Evolutionary conservation across 306 rosid genomes (phyloP).

Genomic region (Casuarina glauca): DNA sequence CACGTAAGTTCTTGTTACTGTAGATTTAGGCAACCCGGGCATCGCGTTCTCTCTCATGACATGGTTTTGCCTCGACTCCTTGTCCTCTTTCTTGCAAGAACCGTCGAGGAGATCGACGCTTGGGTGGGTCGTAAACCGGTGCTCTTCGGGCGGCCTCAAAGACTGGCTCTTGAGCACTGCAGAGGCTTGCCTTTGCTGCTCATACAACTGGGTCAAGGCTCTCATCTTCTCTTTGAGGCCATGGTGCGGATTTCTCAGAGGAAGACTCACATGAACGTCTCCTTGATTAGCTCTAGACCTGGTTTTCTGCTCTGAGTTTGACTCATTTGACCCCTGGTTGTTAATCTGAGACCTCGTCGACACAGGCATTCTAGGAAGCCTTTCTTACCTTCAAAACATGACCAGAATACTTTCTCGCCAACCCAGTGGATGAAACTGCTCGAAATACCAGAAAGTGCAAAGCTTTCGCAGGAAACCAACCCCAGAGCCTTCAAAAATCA

Average conservation of each 20-base stretch:
- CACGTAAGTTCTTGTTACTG: constrained; percentile 61
- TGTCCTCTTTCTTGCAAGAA: constrained; percentile 37
- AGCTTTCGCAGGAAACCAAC: constrained; percentile 11
- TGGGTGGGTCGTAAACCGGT: constrained; percentile 34
- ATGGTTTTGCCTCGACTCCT: constrained; percentile 22
- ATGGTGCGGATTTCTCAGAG: constrained; percentile 74
- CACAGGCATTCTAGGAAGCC: constrained; percentile 64
- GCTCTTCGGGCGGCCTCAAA: constrained; percentile 29
- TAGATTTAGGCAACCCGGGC: constrained; percentile 40
- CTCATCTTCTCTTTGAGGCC: constrained; percentile 87
- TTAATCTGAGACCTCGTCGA: constrained; percentile 74
- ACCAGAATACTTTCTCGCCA: constrained; percentile 29
- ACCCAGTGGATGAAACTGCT: constrained; percentile 26
- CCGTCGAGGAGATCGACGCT: constrained; percentile 33
- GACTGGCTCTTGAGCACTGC: constrained; percentile 52
- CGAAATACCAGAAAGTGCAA: not conserved
- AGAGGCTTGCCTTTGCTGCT: constrained; percentile 84
- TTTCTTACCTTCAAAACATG: constrained; percentile 36
- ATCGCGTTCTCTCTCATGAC: constrained; percentile 71
- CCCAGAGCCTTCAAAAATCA: not conserved
- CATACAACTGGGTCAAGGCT: constrained; percentile 76
- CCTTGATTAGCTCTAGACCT: constrained; percentile 41
- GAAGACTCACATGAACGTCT: constrained; percentile 19
- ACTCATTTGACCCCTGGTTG: constrained; percentile 32
- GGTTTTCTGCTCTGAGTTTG: constrained; percentile 27